These are phyloP conservation scores for Sarocladium strictum DNA, from an alignment of 2,329 filamentous ascomycete genomes.

Conservation along the genomic window DNA sequence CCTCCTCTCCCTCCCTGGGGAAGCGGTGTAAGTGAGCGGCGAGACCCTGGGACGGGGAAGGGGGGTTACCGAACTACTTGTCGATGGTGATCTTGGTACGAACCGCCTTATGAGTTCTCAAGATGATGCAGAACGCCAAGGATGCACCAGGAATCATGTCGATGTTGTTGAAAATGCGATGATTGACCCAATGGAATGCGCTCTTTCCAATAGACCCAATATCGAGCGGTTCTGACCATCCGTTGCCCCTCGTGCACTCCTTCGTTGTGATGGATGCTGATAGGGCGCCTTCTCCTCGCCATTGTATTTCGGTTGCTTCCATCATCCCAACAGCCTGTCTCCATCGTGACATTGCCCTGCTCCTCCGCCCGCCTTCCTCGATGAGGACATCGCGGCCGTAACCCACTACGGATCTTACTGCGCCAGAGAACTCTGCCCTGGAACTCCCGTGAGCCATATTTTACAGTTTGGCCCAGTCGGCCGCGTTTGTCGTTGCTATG, in stretches of 20 bases:
- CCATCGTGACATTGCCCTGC: neutral
- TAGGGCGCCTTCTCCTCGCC: neutral
- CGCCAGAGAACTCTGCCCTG: neutral
- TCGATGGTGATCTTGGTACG: neutral
- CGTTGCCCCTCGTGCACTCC: neutral
- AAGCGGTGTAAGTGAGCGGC: conserved; percentile 1
- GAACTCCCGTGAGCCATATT: neutral
- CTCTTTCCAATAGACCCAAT: neutral
- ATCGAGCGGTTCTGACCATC: neutral
- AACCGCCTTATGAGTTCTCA: neutral
- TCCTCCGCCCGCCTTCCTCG: neutral
- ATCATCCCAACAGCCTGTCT: neutral
- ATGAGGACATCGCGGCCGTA: neutral
- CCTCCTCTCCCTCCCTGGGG: neutral
- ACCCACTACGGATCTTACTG: no score
- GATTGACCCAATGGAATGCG: neutral
- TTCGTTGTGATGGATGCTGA: conserved; percentile 1
- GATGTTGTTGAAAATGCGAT: conserved; percentile 1
- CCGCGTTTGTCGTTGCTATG: no score
- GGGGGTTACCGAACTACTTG: neutral
- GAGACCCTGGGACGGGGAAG: no score
- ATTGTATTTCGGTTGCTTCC: neutral
- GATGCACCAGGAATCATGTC: neutral
- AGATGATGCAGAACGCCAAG: neutral
- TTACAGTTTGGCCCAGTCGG: neutral